Evolutionary conservation across 169 alveolate species (phyloP).

Genomic region (Plasmodium cynomolgi): DNA sequence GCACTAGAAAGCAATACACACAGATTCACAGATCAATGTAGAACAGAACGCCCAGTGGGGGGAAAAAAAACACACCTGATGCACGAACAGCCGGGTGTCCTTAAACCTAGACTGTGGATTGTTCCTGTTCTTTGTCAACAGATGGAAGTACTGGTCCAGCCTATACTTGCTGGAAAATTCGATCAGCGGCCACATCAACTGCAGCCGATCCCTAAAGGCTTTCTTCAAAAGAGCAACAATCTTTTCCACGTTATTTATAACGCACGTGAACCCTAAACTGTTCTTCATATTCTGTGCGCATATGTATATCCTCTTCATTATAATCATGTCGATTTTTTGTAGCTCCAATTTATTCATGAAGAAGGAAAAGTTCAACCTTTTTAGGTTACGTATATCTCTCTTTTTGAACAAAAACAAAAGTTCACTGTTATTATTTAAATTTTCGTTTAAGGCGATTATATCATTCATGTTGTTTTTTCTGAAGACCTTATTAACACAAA

Average conservation of each 20-base stretch:
- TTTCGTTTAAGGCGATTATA: constrained; percentile 58
- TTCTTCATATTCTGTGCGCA: constrained; percentile 36
- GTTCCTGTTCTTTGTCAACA: constrained; percentile 53
- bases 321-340: constrained; percentile 54
- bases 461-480: constrained; percentile 51
- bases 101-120: constrained; percentile 27
- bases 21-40: neutral
- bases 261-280: constrained; percentile 36
- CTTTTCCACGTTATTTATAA: constrained; percentile 54
- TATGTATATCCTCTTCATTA: constrained; percentile 57
- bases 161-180: constrained; percentile 61
- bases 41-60: neutral
- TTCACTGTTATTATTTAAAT: constrained; percentile 52
- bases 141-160: constrained; percentile 70
- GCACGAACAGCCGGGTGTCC: constrained; percentile 29
- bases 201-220: constrained; percentile 48
- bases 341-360: constrained; percentile 45
- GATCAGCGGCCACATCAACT: constrained; percentile 65
- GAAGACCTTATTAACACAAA: constrained; percentile 56
- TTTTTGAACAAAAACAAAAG: constrained; percentile 45
- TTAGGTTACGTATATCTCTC: constrained; percentile 31
- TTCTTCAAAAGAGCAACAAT: constrained; percentile 29
- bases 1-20: neutral
- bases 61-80: constrained; percentile 9
- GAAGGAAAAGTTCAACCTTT: constrained; percentile 25